A percentile compares a stretch with the other conserved stretches of the same genome.
phyloP scores from a whole-genome alignment of 257 asterid genomes.

The Nicotiana undulata region DNA sequence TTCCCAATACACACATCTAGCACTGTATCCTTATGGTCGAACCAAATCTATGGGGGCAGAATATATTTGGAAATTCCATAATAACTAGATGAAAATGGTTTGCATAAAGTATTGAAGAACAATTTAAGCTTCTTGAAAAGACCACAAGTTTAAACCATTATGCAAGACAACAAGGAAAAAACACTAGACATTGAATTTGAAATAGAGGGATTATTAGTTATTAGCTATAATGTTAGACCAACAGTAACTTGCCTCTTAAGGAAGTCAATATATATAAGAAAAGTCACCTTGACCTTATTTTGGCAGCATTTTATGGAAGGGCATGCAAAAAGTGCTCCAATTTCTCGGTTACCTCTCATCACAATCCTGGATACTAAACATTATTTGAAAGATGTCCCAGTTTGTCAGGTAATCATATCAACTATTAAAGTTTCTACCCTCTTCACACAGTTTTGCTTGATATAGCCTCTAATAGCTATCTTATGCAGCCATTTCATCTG shows the following conservation, averaged over 20 bases:
- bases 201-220: neutral
- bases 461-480: slow-evolving; percentile 22
- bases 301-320: slow-evolving; percentile 99
- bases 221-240: neutral
- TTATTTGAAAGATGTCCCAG: slow-evolving; percentile 69
- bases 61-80: neutral
- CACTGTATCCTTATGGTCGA: neutral
- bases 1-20: neutral
- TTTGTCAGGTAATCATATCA: slow-evolving; percentile 64
- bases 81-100: neutral
- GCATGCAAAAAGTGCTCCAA: slow-evolving; percentile 93
- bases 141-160: neutral
- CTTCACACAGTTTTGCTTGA: slow-evolving; percentile 9
- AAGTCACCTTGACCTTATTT: neutral
- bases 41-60: neutral
- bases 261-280: neutral
- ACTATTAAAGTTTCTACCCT: neutral
- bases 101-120: neutral
- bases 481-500: slow-evolving; percentile 85
- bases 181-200: neutral
- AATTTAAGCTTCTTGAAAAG: neutral
- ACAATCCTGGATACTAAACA: slow-evolving; percentile 66
- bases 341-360: slow-evolving; percentile 86
- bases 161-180: neutral
- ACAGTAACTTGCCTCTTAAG: neutral